Conservation (phyloP, 495 filamentous ascomycete genomes). For the Hypoxylon perforatum region DNA sequence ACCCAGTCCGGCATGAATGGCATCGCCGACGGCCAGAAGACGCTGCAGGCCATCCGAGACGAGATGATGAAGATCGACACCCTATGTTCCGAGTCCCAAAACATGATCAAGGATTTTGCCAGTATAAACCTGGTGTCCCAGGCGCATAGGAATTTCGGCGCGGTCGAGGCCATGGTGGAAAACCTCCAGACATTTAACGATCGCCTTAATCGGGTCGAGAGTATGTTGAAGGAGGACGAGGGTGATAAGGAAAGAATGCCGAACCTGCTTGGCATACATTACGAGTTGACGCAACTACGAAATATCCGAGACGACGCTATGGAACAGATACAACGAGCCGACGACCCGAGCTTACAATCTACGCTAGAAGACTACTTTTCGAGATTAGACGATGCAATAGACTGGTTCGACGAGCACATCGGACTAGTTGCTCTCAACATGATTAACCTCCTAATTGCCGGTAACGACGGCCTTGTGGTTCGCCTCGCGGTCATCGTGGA, state of each 20-base stretch:
- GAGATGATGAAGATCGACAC: slow-evolving; percentile 99
- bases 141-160: slow-evolving; percentile 93
- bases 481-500: slow-evolving; percentile 90
- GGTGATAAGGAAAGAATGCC: slow-evolving; percentile 88
- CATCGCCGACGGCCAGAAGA: slow-evolving; percentile 87
- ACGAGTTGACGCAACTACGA: slow-evolving; percentile 87
- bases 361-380: slow-evolving; percentile 90
- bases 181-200: slow-evolving; percentile 87
- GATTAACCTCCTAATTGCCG: slow-evolving; percentile 83
- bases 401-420: slow-evolving; percentile 95
- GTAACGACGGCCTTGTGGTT: slow-evolving; percentile 89
- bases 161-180: slow-evolving; percentile 89
- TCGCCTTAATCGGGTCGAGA: slow-evolving; percentile 76
- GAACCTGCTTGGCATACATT: slow-evolving; percentile 87
- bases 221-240: slow-evolving; percentile 82
- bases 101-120: slow-evolving; percentile 96
- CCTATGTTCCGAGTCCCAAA: slow-evolving; percentile 93
- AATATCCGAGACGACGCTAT: slow-evolving; percentile 96
- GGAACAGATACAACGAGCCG: slow-evolving; percentile 84
- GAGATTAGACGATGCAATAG: slow-evolving; percentile 85
- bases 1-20: slow-evolving; percentile 91
- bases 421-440: slow-evolving; percentile 88
- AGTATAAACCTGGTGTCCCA: slow-evolving; percentile 94
- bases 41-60: slow-evolving; percentile 89
- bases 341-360: slow-evolving; percentile 76